Evolutionary conservation across 202 grass and related monocot genomes (phyloP).

Genomic region (Zoysia matrella): DNA sequence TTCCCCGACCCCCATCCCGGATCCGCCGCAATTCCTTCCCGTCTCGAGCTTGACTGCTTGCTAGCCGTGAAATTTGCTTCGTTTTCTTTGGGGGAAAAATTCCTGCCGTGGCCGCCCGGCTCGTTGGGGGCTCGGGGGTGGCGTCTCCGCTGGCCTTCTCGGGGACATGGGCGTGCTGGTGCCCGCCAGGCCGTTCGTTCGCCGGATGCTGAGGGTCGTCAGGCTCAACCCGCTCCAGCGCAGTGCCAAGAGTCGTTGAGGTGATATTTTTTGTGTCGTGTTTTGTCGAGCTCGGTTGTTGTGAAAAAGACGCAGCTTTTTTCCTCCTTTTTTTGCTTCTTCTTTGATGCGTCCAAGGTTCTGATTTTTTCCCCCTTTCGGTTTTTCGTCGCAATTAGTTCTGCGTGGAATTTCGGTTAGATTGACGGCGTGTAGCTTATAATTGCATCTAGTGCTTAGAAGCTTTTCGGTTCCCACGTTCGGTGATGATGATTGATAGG

Average conservation of each 20-base stretch:
- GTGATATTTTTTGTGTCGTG: constrained; percentile 9
- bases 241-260: constrained; percentile 39
- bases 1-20: constrained; percentile 30
- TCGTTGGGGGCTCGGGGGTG: neutral
- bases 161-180: constrained; percentile 34
- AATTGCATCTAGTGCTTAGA: constrained; percentile 22
- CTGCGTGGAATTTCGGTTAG: constrained; percentile 11
- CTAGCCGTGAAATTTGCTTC: neutral
- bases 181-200: constrained; percentile 32
- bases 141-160: neutral
- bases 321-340: neutral
- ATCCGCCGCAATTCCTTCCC: constrained; percentile 39
- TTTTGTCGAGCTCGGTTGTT: constrained; percentile 1
- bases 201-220: constrained; percentile 40
- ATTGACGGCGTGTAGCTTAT: constrained; percentile 2
- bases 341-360: constrained; percentile 14
- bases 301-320: constrained; percentile 30
- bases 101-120: neutral
- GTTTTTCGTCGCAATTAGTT: constrained; percentile 17
- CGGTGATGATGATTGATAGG: constrained; percentile 8
- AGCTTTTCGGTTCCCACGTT: constrained; percentile 6
- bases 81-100: neutral
- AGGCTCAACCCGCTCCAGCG: constrained; percentile 39
- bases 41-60: constrained; percentile 12
- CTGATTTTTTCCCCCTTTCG: constrained; percentile 10